Conservation (phyloP, 179 eudicot species). For the Spinacia oleracea region DNA sequence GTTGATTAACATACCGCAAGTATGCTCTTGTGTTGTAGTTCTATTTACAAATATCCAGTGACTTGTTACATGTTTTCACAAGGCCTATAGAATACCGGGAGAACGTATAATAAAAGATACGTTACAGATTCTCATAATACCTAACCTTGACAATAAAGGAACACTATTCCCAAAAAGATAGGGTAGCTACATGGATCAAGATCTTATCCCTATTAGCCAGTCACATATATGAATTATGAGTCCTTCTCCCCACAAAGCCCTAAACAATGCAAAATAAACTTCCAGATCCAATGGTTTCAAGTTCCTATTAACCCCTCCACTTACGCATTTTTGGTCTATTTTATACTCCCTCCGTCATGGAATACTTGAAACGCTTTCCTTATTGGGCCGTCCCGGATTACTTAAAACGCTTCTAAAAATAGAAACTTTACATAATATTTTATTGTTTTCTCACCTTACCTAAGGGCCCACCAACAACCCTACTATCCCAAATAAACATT, state of each 20-base stretch:
- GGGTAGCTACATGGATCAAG: not conserved
- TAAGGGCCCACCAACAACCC: no score
- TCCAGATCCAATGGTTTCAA: not conserved
- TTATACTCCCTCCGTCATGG: no score
- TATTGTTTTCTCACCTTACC: no score
- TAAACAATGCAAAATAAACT: not conserved
- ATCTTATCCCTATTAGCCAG: not conserved
- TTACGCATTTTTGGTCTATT: not conserved
- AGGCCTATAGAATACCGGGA: no score
- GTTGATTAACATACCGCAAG: not conserved
- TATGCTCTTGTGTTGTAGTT: not conserved
- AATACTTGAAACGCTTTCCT: no score
- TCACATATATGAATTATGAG: no score
- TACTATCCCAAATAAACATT: no score
- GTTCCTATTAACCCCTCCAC: not conserved
- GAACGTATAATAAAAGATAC: not conserved
- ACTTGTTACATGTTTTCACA: not conserved
- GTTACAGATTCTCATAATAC: not conserved
- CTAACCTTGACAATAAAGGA: not conserved
- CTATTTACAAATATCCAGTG: not conserved
- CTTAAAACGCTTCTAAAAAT: no score
- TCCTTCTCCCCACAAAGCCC: not conserved
- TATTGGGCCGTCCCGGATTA: no score
- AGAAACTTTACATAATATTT: no score
- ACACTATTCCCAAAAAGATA: not conserved